Conservation (phyloP, 805 yeast genomes). For the Lachancea sp. region DNA sequence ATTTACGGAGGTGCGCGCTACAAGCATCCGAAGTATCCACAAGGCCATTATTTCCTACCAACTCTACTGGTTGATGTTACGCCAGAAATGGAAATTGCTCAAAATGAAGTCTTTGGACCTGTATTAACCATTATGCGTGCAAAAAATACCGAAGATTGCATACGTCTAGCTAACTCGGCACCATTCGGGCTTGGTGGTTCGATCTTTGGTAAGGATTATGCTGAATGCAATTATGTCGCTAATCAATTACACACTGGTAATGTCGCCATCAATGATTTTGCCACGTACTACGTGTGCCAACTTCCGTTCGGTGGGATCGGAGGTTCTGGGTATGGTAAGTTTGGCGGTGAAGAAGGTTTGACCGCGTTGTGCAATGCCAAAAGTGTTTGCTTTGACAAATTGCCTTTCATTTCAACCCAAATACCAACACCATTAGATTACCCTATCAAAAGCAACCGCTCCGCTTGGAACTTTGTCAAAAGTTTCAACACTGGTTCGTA, state of each 20-base stretch:
- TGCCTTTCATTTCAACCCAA: constrained; percentile 68
- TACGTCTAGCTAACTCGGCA: constrained; percentile 73
- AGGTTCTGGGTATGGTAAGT: constrained; percentile 94
- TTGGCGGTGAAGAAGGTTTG: constrained; percentile 96
- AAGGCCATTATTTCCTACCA: constrained; percentile 90
- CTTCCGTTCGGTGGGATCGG: constrained; percentile 94
- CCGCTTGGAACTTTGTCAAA: constrained; percentile 84
- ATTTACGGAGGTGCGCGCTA: constrained; percentile 75
- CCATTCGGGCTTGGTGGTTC: constrained; percentile 90
- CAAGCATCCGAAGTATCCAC: constrained; percentile 87
- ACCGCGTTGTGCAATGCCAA: constrained; percentile 84
- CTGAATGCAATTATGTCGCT: constrained; percentile 56
- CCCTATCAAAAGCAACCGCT: constrained; percentile 73
- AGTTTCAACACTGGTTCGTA: constrained; percentile 82
- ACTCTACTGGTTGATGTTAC: constrained; percentile 81
- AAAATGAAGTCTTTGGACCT: constrained; percentile 93
- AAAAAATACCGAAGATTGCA: constrained; percentile 54
- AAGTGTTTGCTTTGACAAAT: constrained; percentile 77
- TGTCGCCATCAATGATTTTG: constrained; percentile 96
- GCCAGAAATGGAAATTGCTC: constrained; percentile 69
- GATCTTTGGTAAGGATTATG: constrained; percentile 65
- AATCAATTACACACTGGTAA: constrained; percentile 71
- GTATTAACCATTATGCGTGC: constrained; percentile 77
- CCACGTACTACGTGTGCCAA: constrained; percentile 92
- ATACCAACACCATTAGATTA: constrained; percentile 90